Evolutionary conservation across 176 grass and related monocot genomes (phyloP), one percentile per base, ranked within the genome.

Genomic region (Cocos nucifera): DNA sequence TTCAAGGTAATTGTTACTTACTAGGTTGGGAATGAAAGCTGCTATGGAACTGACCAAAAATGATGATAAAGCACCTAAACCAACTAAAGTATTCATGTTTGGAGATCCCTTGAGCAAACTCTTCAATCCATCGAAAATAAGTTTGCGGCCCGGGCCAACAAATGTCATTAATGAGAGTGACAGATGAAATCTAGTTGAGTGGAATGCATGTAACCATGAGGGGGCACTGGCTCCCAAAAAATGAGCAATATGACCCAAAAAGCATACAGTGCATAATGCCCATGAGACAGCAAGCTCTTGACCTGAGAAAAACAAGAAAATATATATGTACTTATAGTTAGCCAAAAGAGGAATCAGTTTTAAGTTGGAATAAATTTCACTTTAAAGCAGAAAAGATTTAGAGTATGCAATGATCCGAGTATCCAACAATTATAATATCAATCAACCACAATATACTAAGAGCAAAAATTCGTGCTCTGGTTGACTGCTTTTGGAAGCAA

Each of bases 41-140:
- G 93, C 87, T 65, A 97, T 68, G 51, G 80, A 80, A 57, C 84
- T 97, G 51, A 97, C 93, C 1, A 79, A 78, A 91, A 97, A 97
- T 22, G 87, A 91, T 58, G 93, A 97, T 53, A 97, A 30, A 63
- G 93, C 93, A 80, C 93, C 93, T 77, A 97, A 77, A 74, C 93
- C 84, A 73, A 91, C 84, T 63, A 97, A 68, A 19, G 92, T 97
- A 66, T 97, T 97, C 93, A 91, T 97, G 63, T 97, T 97, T 8
- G 84, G 87, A 60, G 87, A 91, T 44, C 87, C 78, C 67, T 74
- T 92, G 35, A 85, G 60, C 67, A 98, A 66, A 61, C 59, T 91
- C 70, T 82, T 92, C 68, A 98, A 24, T 61, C 93, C 87, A 28
- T 98, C 87, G 70, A 78, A 22, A 63, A 98, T 85, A 78, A 98